A percentile compares a stretch with the other conserved stretches of the same genome.
Conservation (phyloP, 148 eudicot genomes). For the Heliosperma pusillum region DNA sequence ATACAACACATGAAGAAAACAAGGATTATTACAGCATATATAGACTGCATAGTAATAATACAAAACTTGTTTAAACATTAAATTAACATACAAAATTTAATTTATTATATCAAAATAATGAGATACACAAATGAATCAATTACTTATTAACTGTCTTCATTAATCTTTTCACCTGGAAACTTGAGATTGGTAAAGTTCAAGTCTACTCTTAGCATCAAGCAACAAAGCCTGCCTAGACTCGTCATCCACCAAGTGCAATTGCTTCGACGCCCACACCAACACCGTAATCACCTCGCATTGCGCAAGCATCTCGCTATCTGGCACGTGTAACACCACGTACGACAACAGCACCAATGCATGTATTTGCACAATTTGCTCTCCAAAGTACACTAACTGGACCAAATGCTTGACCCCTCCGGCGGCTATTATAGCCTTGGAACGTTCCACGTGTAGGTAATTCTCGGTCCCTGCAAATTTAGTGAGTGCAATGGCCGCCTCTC, state of each 20-base stretch:
- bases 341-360: slow-evolving; percentile 60
- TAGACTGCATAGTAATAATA: neutral
- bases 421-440: slow-evolving; percentile 67
- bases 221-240: slow-evolving; percentile 53
- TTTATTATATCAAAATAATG: neutral
- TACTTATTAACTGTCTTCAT: slow-evolving; percentile 2
- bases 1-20: slow-evolving; percentile 18
- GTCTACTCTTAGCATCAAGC: slow-evolving; percentile 59
- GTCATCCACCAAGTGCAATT: slow-evolving; percentile 50
- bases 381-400: slow-evolving; percentile 84
- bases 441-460: slow-evolving; percentile 77
- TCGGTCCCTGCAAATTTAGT: slow-evolving; percentile 65
- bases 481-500: slow-evolving; percentile 65
- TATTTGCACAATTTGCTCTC: slow-evolving; percentile 64
- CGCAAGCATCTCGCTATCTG: slow-evolving; percentile 80
- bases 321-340: slow-evolving; percentile 65
- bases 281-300: slow-evolving; percentile 65
- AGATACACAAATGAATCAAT: slow-evolving; percentile 24
- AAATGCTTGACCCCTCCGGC: slow-evolving; percentile 82
- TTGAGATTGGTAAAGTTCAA: slow-evolving; percentile 85
- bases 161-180: slow-evolving; percentile 42
- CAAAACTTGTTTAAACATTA: slow-evolving; percentile 7
- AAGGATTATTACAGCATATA: slow-evolving; percentile 1
- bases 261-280: slow-evolving; percentile 92
- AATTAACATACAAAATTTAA: slow-evolving; percentile 7